Base-by-base conservation (phyloP, 2,329 filamentous ascomycete species). In the Aspergillus fructus region DNA sequence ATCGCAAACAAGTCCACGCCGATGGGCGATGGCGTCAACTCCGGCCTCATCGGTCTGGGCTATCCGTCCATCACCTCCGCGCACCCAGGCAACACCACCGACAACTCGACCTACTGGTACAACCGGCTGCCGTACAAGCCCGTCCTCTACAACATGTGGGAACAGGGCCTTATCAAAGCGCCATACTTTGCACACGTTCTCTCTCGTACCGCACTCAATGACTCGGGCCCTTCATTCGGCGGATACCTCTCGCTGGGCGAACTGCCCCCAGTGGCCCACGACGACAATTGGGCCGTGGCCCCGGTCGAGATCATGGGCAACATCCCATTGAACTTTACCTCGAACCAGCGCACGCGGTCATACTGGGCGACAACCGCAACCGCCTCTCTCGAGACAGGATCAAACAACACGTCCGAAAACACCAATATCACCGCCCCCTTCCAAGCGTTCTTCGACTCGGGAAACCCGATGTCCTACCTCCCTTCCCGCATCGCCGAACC, bases 151-250 rank as follows among this genome's bases (percentile, higher is more conserved):
- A 79, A 71, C 37, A 79, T 84, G 76, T 78, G 76, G 61, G 69
- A 75, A 51, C 64, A 78, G 30, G 71, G 76, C 21, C 64, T 76
- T 12, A 75, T 79, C 7, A 21, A 41, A 2, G 63, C 74, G 0
- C 75, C 80, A 0, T 63, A 81, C 9, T 84, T 83, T 71, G 79
- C 75, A 62, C 67, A 83, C n/a, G 79, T 78, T 0, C 68, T 84
- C 19, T 69, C 74, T 7, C 68, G 77, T 12, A 66, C 68, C n/a
- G 53, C 65, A 1, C 62, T 65, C 27, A 63, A 60, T 15, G 53
- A 52, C 1, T 58, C 64, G 8, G 55, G 42, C 11, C 42, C 51
- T 15, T 54, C 56, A 1, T 61, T 69, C 42, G 76, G 76, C 7
- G 80, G 81, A 1, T 78, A 79, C 37, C 67, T 84, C 3, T 76